Percentiles rank a stretch among this genome's conserved stretches.
Evolutionary conservation across 1,284 basidiomycete species (phyloP).

Genomic region (Pseudozyma sp.): DNA sequence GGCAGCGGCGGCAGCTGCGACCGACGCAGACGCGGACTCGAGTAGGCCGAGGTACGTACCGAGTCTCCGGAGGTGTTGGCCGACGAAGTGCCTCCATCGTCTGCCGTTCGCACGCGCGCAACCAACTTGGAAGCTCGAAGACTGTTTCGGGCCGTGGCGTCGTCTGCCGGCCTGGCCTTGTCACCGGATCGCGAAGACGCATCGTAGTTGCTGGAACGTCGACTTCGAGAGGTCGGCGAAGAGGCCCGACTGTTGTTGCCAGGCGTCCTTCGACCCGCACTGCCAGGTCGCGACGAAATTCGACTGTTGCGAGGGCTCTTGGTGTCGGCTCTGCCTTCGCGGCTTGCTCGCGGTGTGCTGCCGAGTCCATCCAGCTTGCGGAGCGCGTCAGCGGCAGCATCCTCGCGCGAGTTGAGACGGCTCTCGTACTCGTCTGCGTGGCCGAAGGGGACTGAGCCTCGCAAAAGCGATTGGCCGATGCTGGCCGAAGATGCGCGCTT

Average conservation of each 20-base stretch:
- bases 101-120: slow-evolving; percentile 26
- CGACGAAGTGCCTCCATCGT: slow-evolving; percentile 13
- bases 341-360: slow-evolving; percentile 70
- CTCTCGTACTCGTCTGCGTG: slow-evolving; percentile 52
- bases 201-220: slow-evolving; percentile 50
- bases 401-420: slow-evolving; percentile 72
- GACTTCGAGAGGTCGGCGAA: slow-evolving; percentile 41
- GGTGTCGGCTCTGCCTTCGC: slow-evolving; percentile 40
- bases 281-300: slow-evolving; percentile 46
- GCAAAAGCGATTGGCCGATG: slow-evolving; percentile 64
- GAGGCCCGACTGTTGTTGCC: slow-evolving; percentile 44
- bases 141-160: slow-evolving; percentile 24
- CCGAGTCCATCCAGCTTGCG: slow-evolving; percentile 91
- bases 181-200: slow-evolving; percentile 37
- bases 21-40: slow-evolving; percentile 53
- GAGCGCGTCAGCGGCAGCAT: slow-evolving; percentile 88
- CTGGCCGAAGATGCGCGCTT: slow-evolving; percentile 72
- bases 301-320: slow-evolving; percentile 55
- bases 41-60: slow-evolving; percentile 31
- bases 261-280: slow-evolving; percentile 49
- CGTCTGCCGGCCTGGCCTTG: slow-evolving; percentile 28
- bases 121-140: slow-evolving; percentile 40
- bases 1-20: slow-evolving; percentile 58
- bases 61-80: slow-evolving; percentile 16
- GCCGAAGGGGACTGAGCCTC: slow-evolving; percentile 56